Evolutionary conservation across 768 basidiomycete species (phyloP).

Genomic region (Termitomyces sp.): DNA sequence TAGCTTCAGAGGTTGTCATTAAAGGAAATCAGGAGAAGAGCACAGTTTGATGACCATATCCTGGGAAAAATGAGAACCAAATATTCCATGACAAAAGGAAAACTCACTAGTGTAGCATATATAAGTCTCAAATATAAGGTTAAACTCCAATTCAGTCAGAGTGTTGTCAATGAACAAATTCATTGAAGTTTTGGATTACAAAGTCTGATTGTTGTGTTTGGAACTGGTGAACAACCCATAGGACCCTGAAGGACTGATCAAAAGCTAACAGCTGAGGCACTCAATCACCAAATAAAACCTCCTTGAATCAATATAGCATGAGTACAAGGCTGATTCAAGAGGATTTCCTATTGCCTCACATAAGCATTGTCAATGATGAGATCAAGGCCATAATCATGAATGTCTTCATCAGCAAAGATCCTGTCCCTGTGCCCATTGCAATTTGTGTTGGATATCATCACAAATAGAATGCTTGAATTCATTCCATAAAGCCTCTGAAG

Average conservation of each 20-base stretch:
- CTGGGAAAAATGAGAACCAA: background rate
- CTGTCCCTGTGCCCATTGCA: no score
- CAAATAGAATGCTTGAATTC: no score
- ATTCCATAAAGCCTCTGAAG: no score
- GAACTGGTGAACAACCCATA: background rate
- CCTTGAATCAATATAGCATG: background rate
- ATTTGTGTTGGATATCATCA: no score
- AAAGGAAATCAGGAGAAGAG: conserved; percentile 11
- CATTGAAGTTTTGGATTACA: no score
- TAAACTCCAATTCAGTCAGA: conserved; percentile 8
- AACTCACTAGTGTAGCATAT: background rate
- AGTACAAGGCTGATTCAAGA: background rate
- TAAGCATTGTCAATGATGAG: background rate
- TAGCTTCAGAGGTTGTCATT: background rate
- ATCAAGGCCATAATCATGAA: no score
- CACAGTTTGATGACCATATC: no score
- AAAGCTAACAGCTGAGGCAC: background rate
- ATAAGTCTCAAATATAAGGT: background rate
- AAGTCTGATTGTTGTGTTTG: background rate
- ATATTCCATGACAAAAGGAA: background rate
- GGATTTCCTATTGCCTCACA: background rate
- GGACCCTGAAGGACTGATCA: background rate
- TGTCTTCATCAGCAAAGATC: no score
- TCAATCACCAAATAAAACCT: background rate
- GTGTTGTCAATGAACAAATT: conserved; percentile 5